Base-by-base conservation (phyloP, 1,284 basidiomycete genomes). In the Dichomitus squalens region DNA sequence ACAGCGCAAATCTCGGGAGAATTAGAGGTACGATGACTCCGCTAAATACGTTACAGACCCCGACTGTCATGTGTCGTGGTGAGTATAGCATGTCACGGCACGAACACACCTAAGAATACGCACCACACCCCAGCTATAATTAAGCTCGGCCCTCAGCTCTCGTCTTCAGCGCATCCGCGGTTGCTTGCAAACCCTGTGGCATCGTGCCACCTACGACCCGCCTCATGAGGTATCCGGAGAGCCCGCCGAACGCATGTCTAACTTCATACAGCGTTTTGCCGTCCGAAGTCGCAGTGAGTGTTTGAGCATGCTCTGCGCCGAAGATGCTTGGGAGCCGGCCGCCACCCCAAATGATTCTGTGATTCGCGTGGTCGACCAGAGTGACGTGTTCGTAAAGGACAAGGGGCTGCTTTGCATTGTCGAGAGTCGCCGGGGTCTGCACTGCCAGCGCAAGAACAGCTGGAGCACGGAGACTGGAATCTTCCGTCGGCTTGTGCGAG, bases 241-340 rank as follows among this genome's bases (percentile, higher is more conserved):
- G 20, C 0, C 87, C 88, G n/a, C 69, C 68, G 56, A 88, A 87
- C 31, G 80, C 81, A 65, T 85, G 83, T n/a, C 78, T 71, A 2
- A 78, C 82, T 67, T 88, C 84, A 62, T 88, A 88, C 8, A 23
- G 29, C 25, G 55, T 56, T 41, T 52, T 51, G 3, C 49, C 49
- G 21, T 34, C 20, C 5, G 34, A 7, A 2, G 35, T 38, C 7
- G 20, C 12, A 25, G 33, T 51, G 16, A 56, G 27, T 7, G 43
- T 34, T 4, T 51, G 41, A 1, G 55, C 49, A 14, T n/a, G 23
- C 20, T 56, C 49, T 18, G 25, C 55, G 14, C 49, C 49, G 25
- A 56, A 56, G 2, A 56, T 18, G n/a, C 7, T 33, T 29, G 41
- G 48, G 12, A 46, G 7, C 20, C 48, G 48, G 11, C 54, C 54